phyloP scores from a whole-genome alignment of 768 basidiomycete species.

The Auricularia sp. region DNA sequence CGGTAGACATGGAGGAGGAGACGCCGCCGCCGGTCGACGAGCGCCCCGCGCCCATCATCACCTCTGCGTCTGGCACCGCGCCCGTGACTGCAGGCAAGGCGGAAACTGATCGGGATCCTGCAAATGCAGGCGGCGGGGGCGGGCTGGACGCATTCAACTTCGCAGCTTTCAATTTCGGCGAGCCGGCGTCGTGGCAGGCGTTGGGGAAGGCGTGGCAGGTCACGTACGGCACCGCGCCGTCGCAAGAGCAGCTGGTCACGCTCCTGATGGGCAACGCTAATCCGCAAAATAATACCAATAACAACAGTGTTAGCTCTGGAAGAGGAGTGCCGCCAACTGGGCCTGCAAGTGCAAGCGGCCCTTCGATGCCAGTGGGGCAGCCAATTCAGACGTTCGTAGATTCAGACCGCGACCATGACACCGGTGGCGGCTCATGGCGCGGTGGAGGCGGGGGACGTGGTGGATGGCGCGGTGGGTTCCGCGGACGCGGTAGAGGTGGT shows the following conservation, averaged over 20 bases:
- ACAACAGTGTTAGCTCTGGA: not conserved
- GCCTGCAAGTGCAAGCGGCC: not conserved
- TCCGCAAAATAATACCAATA: not conserved
- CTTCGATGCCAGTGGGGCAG: conserved; percentile 5
- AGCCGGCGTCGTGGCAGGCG: conserved; percentile 67
- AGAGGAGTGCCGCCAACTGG: not conserved
- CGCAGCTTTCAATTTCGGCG: conserved; percentile 61
- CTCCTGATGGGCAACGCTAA: conserved; percentile 30
- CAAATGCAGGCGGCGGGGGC: not conserved
- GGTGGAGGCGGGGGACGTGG: conserved; percentile 25
- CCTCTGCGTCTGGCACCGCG: not conserved
- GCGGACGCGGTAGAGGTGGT: conserved; percentile 39
- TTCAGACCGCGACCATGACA: conserved; percentile 13
- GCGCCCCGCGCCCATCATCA: not conserved
- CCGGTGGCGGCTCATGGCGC: conserved; percentile 20
- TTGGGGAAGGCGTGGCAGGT: conserved; percentile 70
- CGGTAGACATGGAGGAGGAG: not conserved
- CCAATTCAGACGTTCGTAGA: conserved; percentile 7
- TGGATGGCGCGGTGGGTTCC: conserved; percentile 23
- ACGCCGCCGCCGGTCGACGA: not conserved
- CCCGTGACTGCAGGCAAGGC: not conserved
- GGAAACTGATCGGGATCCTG: not conserved
- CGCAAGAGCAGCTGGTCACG: conserved; percentile 69
- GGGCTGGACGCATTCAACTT: conserved; percentile 65
- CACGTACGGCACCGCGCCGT: conserved; percentile 56